Evolutionary conservation across 495 filamentous ascomycete genomes (phyloP).

Genomic region (Sordaria brevicollis): DNA sequence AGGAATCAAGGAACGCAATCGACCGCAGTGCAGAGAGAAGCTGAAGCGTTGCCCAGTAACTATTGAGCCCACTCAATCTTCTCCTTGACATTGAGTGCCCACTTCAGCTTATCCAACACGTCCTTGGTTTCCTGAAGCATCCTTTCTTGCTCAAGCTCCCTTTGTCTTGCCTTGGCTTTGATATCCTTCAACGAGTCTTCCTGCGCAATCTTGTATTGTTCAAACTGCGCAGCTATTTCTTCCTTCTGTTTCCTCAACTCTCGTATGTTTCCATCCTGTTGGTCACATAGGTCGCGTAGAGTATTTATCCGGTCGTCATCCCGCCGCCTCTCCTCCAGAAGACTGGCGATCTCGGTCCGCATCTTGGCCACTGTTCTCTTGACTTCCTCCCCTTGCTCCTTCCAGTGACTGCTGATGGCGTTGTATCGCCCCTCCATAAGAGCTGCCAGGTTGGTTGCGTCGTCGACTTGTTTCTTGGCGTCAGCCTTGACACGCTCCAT

Average conservation of each 20-base stretch:
- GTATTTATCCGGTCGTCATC: slow-evolving; percentile 48
- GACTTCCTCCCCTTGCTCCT: slow-evolving; percentile 52
- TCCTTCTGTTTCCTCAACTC: slow-evolving; percentile 49
- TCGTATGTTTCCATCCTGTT: slow-evolving; percentile 58
- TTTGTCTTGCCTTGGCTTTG: slow-evolving; percentile 41
- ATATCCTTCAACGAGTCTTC: slow-evolving; percentile 49
- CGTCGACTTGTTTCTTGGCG: slow-evolving; percentile 51
- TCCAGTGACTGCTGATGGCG: slow-evolving; percentile 56
- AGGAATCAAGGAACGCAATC: background rate
- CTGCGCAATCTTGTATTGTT: slow-evolving; percentile 52
- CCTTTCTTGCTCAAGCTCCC: slow-evolving; percentile 44
- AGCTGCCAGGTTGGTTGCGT: slow-evolving; percentile 45
- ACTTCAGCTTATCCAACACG: slow-evolving; percentile 55
- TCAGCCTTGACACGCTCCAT: slow-evolving; percentile 52
- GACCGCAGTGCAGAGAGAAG: background rate
- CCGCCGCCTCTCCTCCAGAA: slow-evolving; percentile 39
- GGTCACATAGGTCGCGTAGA: slow-evolving; percentile 54
- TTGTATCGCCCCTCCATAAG: slow-evolving; percentile 58
- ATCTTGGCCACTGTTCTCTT: slow-evolving; percentile 42
- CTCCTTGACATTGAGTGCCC: slow-evolving; percentile 55
- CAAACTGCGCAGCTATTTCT: slow-evolving; percentile 43
- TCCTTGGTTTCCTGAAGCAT: slow-evolving; percentile 50
- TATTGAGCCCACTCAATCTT: slow-evolving; percentile 43
- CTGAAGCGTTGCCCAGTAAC: background rate
- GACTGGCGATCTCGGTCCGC: slow-evolving; percentile 35